These are phyloP conservation scores for Myrmaecium sp. DNA, from an alignment of 2,329 filamentous ascomycete genomes.

Conservation along the genomic window DNA sequence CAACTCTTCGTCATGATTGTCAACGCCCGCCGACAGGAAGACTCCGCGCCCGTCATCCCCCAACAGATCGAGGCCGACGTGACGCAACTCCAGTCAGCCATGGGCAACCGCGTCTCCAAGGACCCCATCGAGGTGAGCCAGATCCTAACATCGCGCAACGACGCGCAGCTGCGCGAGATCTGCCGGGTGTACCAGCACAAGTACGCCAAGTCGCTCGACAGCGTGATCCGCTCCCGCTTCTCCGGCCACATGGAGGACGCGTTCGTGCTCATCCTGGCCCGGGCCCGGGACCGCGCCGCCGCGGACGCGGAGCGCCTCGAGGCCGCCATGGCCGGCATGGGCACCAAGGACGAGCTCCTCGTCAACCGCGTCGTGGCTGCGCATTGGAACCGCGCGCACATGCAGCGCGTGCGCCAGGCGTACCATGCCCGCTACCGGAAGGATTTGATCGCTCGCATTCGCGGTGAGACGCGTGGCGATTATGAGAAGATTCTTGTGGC, in stretches of 20 bases:
- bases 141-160: slow-evolving; percentile 58
- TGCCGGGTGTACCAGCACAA: slow-evolving; percentile 56
- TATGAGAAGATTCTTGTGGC: slow-evolving; percentile 64
- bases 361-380: slow-evolving; percentile 59
- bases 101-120: slow-evolving; percentile 47
- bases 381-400: slow-evolving; percentile 65
- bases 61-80: slow-evolving; percentile 62
- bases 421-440: slow-evolving; percentile 56
- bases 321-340: slow-evolving; percentile 68
- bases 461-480: slow-evolving; percentile 71
- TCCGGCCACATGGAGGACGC: slow-evolving; percentile 84
- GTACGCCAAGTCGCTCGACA: slow-evolving; percentile 53
- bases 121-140: slow-evolving; percentile 64
- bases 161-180: slow-evolving; percentile 73
- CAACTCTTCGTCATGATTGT: slow-evolving; percentile 72
- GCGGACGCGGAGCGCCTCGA: slow-evolving; percentile 73
- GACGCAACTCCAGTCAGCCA: slow-evolving; percentile 54
- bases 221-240: slow-evolving; percentile 66
- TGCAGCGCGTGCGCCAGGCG: slow-evolving; percentile 62
- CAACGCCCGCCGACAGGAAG: slow-evolving; percentile 57
- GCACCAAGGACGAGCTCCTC: slow-evolving; percentile 72
- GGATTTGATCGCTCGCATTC: slow-evolving; percentile 52
- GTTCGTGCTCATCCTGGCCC: slow-evolving; percentile 59
- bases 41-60: slow-evolving; percentile 55
- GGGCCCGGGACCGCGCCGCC: slow-evolving; percentile 65